These are phyloP conservation scores for Arthrobotrys conoides DNA, from an alignment of 2,329 filamentous ascomycete genomes.

Conservation along the genomic window DNA sequence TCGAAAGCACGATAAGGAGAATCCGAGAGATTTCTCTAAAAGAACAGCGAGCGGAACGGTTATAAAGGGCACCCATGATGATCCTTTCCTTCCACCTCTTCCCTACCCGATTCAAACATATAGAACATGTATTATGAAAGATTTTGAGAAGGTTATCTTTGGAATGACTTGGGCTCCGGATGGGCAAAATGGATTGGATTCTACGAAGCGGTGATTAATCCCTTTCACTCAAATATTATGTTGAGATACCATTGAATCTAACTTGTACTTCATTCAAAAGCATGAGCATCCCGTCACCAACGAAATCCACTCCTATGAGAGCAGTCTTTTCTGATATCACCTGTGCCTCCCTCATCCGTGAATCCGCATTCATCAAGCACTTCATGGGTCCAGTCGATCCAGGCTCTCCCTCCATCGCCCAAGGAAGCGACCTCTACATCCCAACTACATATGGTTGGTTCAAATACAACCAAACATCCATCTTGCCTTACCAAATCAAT, in stretches of 20 bases:
- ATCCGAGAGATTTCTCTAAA: constrained; percentile 52
- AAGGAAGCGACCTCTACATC: constrained; percentile 33
- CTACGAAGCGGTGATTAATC: constrained; percentile 23
- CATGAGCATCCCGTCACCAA: constrained; percentile 41
- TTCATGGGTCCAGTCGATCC: constrained; percentile 13
- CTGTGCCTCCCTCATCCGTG: constrained; percentile 40
- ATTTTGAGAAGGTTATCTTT: constrained; percentile 44
- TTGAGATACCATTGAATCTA: background rate
- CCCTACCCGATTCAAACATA: constrained; percentile 49
- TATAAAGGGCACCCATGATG: constrained; percentile 46
- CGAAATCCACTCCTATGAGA: constrained; percentile 37
- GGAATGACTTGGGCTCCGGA: constrained; percentile 29
- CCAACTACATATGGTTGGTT: constrained; percentile 45
- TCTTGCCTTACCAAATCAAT: constrained; percentile 24
- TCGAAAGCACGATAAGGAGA: constrained; percentile 40
- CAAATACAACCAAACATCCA: constrained; percentile 32
- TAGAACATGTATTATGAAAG: constrained; percentile 34
- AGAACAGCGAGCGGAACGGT: constrained; percentile 45
- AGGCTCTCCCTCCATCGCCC: constrained; percentile 16
- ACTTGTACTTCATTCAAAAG: background rate
- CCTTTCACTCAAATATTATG: background rate
- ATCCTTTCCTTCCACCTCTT: constrained; percentile 51
- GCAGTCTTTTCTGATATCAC: constrained; percentile 48
- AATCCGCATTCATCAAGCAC: constrained; percentile 39
- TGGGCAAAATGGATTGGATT: constrained; percentile 9